phyloP scores from a whole-genome alignment of 164 flowering plant species.

The Vitis amurensis region DNA sequence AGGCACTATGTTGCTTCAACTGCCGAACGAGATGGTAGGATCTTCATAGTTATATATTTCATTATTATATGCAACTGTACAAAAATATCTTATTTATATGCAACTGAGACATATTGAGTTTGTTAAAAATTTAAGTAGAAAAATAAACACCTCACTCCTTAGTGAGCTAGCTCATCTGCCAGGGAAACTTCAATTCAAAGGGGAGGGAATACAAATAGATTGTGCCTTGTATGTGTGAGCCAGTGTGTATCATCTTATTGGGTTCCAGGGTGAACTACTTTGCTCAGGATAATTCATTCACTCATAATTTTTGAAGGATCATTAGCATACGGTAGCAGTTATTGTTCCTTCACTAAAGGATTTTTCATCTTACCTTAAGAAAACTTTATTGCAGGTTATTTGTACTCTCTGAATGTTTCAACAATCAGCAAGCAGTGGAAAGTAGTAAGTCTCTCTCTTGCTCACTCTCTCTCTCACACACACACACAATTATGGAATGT shows the following conservation, averaged over 20 bases:
- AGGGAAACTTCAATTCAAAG: neutral
- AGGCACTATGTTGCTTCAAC: constrained; percentile 84
- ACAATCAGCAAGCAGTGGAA: constrained; percentile 87
- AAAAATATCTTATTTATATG: neutral
- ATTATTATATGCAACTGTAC: neutral
- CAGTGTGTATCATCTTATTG: neutral
- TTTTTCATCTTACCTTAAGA: neutral
- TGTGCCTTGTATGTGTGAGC: neutral
- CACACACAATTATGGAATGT: neutral
- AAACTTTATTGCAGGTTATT: constrained; percentile 61
- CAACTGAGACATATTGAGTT: too few species aligned
- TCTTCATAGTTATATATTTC: neutral
- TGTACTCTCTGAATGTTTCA: constrained; percentile 85
- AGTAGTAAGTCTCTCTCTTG: constrained; percentile 42
- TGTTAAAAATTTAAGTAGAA: neutral
- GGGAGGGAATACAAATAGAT: neutral
- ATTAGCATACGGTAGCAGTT: neutral
- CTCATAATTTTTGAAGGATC: neutral
- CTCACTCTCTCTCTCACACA: neutral
- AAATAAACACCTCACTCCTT: neutral
- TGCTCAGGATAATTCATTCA: neutral
- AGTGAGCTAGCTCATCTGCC: too few species aligned
- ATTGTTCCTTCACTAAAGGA: neutral
- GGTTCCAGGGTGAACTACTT: neutral
- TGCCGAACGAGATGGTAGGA: constrained; percentile 88